Conservation (phyloP, 176 grass and related monocot genomes). For the Musa troglodytarum region DNA sequence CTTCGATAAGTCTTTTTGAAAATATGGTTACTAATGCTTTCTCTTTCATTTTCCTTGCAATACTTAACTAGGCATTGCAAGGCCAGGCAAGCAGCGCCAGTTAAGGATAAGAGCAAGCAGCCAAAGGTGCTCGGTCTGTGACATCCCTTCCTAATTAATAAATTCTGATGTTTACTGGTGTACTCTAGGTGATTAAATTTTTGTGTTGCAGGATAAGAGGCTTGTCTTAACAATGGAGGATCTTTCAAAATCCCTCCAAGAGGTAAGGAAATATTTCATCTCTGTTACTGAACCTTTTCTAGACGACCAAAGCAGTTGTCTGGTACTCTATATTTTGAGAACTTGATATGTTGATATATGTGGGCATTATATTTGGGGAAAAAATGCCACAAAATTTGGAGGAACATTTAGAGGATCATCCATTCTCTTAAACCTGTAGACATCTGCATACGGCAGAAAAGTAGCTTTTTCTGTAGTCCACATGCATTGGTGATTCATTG, state of each 20-base stretch:
- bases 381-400: not conserved
- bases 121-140: constrained; percentile 45
- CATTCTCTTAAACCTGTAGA: no score
- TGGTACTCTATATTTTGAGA: not conserved
- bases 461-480: no score
- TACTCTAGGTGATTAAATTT: not conserved
- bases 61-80: constrained; percentile 71
- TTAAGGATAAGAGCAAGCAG: constrained; percentile 98
- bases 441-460: no score
- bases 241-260: constrained; percentile 84
- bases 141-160: not conserved
- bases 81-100: constrained; percentile 77
- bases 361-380: not conserved
- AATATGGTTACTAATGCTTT: not conserved
- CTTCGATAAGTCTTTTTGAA: not conserved
- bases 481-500: no score
- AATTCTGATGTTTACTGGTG: not conserved
- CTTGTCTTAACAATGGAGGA: constrained; percentile 94
- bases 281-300: not conserved
- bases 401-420: no score
- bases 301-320: not conserved
- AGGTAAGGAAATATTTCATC: constrained; percentile 44
- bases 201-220: constrained; percentile 68
- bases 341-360: not conserved
- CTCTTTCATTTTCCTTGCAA: not conserved